phyloP scores from a whole-genome alignment of 2,329 filamentous ascomycete genomes.

The Sarocladium strictum region DNA sequence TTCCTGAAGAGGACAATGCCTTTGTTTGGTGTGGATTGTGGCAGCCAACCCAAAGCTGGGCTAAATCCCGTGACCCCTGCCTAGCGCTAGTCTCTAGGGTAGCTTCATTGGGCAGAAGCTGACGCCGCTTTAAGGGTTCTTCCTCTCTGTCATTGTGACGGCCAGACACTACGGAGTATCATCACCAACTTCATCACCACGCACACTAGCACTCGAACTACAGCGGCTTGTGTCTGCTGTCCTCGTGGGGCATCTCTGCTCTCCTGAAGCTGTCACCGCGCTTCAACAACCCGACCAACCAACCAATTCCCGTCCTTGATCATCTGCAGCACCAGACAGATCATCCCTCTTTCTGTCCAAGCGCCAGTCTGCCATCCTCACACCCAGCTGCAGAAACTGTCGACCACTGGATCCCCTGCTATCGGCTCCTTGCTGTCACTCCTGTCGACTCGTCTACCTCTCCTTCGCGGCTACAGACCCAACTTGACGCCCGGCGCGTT shows the following conservation, averaged over 20 bases:
- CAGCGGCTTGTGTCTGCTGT: too few relatives aligned
- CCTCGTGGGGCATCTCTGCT: too few relatives aligned
- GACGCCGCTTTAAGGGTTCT: conserved; percentile 5
- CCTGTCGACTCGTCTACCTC: background rate
- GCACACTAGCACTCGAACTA: too few relatives aligned
- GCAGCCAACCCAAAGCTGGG: background rate
- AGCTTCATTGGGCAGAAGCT: background rate
- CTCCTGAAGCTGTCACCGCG: too few relatives aligned
- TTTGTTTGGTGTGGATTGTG: background rate
- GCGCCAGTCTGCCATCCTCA: too few relatives aligned
- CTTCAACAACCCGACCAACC: too few relatives aligned
- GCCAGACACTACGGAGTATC: too few relatives aligned
- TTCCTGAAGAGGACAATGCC: conserved; percentile 2
- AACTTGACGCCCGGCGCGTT: conserved; percentile 7
- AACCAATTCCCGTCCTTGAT: too few relatives aligned
- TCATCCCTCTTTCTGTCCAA: background rate
- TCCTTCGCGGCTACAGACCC: conserved; percentile 8
- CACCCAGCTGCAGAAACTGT: background rate
- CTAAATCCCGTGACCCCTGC: conserved; percentile 3
- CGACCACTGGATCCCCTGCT: conserved; percentile 4
- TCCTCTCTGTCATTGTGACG: too few relatives aligned
- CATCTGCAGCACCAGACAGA: background rate
- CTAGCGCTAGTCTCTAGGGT: background rate
- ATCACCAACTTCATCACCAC: too few relatives aligned
- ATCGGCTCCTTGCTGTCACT: background rate